Evolutionary conservation across 1,284 basidiomycete species (phyloP), one percentile per base, ranked within the genome.

Genomic region (Tylopilus sp.): DNA sequence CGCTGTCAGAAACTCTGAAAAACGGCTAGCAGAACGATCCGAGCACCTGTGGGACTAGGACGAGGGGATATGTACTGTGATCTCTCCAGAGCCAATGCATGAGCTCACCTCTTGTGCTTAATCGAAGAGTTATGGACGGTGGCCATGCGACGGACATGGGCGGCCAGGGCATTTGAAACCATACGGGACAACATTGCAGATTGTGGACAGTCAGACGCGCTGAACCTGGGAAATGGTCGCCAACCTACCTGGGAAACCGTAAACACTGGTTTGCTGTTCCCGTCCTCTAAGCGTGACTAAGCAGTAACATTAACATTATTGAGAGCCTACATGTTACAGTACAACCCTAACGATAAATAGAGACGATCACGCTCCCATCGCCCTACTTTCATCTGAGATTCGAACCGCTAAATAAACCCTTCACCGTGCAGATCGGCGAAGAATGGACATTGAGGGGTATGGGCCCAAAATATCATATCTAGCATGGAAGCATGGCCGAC

Each of bases 1-100:
- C 13, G 10, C 16, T 23, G 65, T 3, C 46, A 59, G 41, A 44
- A 21, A 41, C 2, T 28, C 2, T 31, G 31, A 12, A n/a, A 5
- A 28, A 28, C 4, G 26, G 36, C 28, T 3, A 23, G 8, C 6
- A 23, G n/a, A 37, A 41, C 13, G 16, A 16, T 13, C 28, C 16
- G 18, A 11, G 39, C 15, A 65, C 64, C 64, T 68, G 64, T 65
- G 39, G 64, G 67, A 51, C 64, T 65, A 37, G n/a, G 19, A 5
- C 21, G 40, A 15, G 19, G 16, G 65, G 51, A 55, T 9, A n/a
- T 16, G 23, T 40, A 13, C 26, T 5, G 29, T 35, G 31, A 41
- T 19, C 10, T 13, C 26, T 30, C 29, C 12, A 15, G 37, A 18
- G 18, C 8, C 0, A 41, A 33, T 30, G 41, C 7, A 33, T 18